Evolutionary conservation across 108 stramenopile genomes (phyloP).

Genomic region (Stephanodiscus triporus): DNA sequence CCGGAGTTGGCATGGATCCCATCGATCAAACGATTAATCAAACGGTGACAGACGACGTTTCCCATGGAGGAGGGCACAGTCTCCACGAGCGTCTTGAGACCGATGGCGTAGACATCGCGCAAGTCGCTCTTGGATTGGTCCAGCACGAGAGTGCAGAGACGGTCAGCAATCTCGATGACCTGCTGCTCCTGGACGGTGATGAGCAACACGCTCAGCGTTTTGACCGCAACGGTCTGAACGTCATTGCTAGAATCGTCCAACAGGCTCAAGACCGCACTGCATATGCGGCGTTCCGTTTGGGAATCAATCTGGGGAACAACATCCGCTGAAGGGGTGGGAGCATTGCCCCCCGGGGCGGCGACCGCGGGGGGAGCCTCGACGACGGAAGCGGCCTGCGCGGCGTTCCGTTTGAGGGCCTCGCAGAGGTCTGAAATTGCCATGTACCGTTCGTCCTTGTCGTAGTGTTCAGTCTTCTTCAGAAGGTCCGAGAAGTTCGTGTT

Average conservation of each 20-base stretch:
- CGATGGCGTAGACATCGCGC: constrained; percentile 97
- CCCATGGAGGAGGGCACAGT: constrained; percentile 91
- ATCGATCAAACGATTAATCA: constrained; percentile 79
- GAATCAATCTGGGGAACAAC: constrained; percentile 54
- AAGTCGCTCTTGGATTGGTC: constrained; percentile 90
- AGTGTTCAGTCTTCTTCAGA: constrained; percentile 87
- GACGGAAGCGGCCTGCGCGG: constrained; percentile 38
- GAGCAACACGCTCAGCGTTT: constrained; percentile 93
- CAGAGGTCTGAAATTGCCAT: constrained; percentile 99
- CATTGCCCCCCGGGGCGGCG: not conserved
- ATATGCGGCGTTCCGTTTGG: constrained; percentile 87
- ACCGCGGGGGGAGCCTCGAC: constrained; percentile 12
- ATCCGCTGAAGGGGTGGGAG: not conserved
- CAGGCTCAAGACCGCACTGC: constrained; percentile 87
- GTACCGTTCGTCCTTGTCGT: constrained; percentile 93
- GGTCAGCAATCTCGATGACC: constrained; percentile 88
- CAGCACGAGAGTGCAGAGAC: constrained; percentile 91
- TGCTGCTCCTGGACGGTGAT: constrained; percentile 94
- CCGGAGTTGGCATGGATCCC: constrained; percentile 61
- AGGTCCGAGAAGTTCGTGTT: constrained; percentile 54
- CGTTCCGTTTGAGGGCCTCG: constrained; percentile 80
- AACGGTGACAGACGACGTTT: constrained; percentile 69
- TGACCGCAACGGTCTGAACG: constrained; percentile 97
- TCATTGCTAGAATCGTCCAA: constrained; percentile 95
- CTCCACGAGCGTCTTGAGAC: constrained; percentile 94